A percentile compares a stretch with the other conserved stretches of the same genome.
Conservation (phyloP, 257 asterid genomes). For the Solanum piurae region DNA sequence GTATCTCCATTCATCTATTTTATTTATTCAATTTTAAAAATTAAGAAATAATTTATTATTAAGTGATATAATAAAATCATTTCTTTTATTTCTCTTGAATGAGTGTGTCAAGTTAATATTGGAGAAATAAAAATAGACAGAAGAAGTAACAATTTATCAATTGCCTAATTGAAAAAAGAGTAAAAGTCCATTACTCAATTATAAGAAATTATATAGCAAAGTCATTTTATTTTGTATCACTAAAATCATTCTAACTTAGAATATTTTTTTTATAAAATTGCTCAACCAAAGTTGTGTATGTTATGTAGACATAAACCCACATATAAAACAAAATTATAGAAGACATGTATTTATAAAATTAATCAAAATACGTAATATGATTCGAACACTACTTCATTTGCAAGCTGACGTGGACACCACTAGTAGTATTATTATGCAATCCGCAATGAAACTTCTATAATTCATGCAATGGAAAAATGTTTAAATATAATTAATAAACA, state of each 20-base stretch:
- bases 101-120: not conserved
- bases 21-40: too few relatives aligned
- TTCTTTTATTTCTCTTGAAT: too few relatives aligned
- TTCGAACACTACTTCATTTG: too few relatives aligned
- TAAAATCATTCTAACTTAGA: too few relatives aligned
- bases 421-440: not conserved
- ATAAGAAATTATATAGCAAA: too few relatives aligned
- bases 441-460: not conserved
- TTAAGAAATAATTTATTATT: too few relatives aligned
- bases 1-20: too few relatives aligned
- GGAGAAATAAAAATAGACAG: not conserved
- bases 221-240: not conserved
- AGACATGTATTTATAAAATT: too few relatives aligned
- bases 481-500: not conserved
- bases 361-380: not conserved
- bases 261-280: too few relatives aligned
- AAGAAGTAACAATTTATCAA: not conserved
- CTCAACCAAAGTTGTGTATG: not conserved
- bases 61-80: not conserved
- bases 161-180: not conserved
- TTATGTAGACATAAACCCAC: not conserved
- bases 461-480: not conserved
- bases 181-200: not conserved
- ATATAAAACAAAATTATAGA: not conserved
- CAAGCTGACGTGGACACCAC: not conserved